Conservation (phyloP, 495 filamentous ascomycete species). For the Pyrenopolyporus hunteri region DNA sequence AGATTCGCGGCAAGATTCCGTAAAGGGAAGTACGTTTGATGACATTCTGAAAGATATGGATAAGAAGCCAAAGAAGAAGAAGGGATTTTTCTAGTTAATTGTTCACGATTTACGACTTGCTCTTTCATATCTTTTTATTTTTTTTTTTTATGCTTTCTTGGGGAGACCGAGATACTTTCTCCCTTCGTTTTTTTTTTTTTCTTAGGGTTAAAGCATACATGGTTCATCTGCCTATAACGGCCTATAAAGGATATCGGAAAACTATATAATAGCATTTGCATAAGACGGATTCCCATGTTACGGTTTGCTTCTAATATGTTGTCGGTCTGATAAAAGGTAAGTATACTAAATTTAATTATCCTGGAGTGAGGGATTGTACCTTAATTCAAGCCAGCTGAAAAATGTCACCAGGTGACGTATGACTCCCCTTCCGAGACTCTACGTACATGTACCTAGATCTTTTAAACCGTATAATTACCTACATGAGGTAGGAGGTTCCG, state of each 20-base stretch:
- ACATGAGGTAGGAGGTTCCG: too few relatives aligned
- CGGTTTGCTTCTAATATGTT: slow-evolving; percentile 11
- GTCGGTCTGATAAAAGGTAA: slow-evolving; percentile 3
- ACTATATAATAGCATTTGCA: slow-evolving; percentile 21
- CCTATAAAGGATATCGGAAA: slow-evolving; percentile 24
- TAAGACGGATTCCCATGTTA: slow-evolving; percentile 18
- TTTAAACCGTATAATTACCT: too few relatives aligned
- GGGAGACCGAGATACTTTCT: too few relatives aligned
- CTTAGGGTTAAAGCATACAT: slow-evolving; percentile 24
- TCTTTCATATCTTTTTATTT: background rate
- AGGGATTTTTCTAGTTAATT: slow-evolving; percentile 45
- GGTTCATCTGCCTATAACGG: slow-evolving; percentile 20
- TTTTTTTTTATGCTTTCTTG: background rate
- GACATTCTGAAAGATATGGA: slow-evolving; percentile 65
- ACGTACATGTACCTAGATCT: slow-evolving; percentile 1
- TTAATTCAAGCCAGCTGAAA: background rate
- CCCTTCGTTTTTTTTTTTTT: background rate
- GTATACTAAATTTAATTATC: slow-evolving; percentile 14
- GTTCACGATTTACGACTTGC: slow-evolving; percentile 24
- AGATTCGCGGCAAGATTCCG: slow-evolving; percentile 48
- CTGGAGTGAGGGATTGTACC: slow-evolving; percentile 1
- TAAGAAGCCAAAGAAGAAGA: slow-evolving; percentile 52
- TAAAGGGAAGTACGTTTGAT: slow-evolving; percentile 64
- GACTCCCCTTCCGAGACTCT: background rate
- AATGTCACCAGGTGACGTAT: slow-evolving; percentile 26